Percentiles rank a stretch among this genome's conserved stretches.
Evolutionary conservation across 345 rosid genomes (phyloP).

Genomic region (Crucihimalaya himalaica): DNA sequence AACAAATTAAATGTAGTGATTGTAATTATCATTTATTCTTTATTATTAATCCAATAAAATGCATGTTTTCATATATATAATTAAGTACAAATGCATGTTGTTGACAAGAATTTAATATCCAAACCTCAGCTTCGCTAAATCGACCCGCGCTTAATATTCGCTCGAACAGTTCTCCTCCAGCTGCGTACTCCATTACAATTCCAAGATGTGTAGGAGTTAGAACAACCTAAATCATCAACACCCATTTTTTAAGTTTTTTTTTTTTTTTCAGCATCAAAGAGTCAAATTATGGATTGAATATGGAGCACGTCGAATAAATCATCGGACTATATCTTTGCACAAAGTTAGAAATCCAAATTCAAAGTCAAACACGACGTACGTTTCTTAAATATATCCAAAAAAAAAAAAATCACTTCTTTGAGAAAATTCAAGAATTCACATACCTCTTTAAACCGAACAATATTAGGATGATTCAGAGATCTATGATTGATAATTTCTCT

Average conservation of each 20-base stretch:
- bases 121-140: constrained; percentile 73
- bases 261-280: neutral
- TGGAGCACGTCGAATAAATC: neutral
- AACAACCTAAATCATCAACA: constrained; percentile 48
- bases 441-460: constrained; percentile 70
- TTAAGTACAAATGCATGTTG: neutral
- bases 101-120: neutral
- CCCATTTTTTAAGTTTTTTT: neutral
- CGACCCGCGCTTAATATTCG: constrained; percentile 60
- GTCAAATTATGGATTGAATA: neutral
- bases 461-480: constrained; percentile 74
- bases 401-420: neutral
- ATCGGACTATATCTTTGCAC: neutral
- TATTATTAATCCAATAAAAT: no score
- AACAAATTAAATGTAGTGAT: neutral
- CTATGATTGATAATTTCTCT: constrained; percentile 82
- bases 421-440: neutral
- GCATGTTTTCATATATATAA: no score
- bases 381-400: neutral
- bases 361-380: constrained; percentile 4
- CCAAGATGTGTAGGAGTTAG: constrained; percentile 70
- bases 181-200: constrained; percentile 81
- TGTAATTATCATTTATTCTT: no score
- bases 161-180: constrained; percentile 70
- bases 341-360: neutral